Evolutionary conservation across 2,329 filamentous ascomycete species (phyloP).

Genomic region (Stachybotrys elegans): DNA sequence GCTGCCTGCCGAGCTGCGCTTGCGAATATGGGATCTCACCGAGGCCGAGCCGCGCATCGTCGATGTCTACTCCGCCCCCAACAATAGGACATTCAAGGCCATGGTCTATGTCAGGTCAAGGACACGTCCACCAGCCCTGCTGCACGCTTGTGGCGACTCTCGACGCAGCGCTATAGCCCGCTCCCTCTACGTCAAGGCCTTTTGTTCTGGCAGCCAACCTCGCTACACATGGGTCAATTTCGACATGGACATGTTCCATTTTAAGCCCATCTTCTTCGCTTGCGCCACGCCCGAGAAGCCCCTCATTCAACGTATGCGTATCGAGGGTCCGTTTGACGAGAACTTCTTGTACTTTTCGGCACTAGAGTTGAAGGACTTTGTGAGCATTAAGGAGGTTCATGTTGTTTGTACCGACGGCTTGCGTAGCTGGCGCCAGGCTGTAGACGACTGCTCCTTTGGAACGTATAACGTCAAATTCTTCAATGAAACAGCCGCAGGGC

Average conservation of each 20-base stretch:
- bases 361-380: background rate
- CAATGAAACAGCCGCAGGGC: background rate
- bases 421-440: background rate
- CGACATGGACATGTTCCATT: constrained; percentile 10
- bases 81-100: background rate
- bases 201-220: constrained; percentile 4
- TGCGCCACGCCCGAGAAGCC: constrained; percentile 4
- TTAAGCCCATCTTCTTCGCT: constrained; percentile 3
- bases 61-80: background rate
- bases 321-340: constrained; percentile 2
- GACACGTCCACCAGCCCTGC: constrained; percentile 2
- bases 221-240: constrained; percentile 13
- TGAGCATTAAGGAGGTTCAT: background rate
- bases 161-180: background rate
- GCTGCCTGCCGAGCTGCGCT: constrained; percentile 5
- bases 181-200: constrained; percentile 5
- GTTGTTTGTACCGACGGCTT: background rate
- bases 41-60: constrained; percentile 5
- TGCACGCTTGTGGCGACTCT: constrained; percentile 4
- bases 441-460: background rate
- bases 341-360: background rate
- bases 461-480: background rate
- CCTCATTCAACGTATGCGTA: constrained; percentile 11
- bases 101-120: background rate
- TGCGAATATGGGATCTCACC: constrained; percentile 5